Evolutionary conservation across 768 basidiomycete genomes (phyloP).

Genomic region (Naganishia randhawae): DNA sequence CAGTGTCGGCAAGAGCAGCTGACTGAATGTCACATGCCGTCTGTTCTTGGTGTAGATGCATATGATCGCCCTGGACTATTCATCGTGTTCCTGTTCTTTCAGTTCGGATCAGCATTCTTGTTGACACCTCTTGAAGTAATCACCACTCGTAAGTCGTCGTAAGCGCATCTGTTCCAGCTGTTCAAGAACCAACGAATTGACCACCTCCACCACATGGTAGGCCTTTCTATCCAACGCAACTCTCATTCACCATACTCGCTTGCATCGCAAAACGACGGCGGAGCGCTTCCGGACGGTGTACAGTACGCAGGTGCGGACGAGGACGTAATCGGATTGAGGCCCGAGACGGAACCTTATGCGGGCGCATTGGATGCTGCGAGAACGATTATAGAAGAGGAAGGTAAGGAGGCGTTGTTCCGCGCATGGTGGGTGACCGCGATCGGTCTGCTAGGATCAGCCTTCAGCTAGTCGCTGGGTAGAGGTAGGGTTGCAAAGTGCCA

Average conservation of each 20-base stretch:
- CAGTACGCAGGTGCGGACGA: constrained; percentile 46
- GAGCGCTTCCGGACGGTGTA: constrained; percentile 41
- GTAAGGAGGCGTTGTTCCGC: constrained; percentile 43
- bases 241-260: constrained; percentile 31
- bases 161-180: not conserved
- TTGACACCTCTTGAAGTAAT: constrained; percentile 49
- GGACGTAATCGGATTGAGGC: constrained; percentile 50
- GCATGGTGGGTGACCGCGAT: constrained; percentile 49
- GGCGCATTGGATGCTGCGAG: constrained; percentile 41
- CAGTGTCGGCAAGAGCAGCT: not conserved
- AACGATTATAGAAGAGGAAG: constrained; percentile 49
- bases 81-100: constrained; percentile 46
- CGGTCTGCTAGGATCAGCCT: constrained; percentile 34
- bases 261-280: constrained; percentile 25
- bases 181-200: not conserved
- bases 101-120: constrained; percentile 43
- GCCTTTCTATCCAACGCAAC: constrained; percentile 46
- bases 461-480: not conserved
- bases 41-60: not conserved
- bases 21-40: constrained; percentile 16
- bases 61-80: constrained; percentile 34
- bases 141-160: constrained; percentile 34
- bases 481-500: not conserved
- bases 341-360: constrained; percentile 48
- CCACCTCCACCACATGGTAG: not conserved